Conservation (phyloP, 2,329 filamentous ascomycete genomes). For the Cordyceps javanica region DNA sequence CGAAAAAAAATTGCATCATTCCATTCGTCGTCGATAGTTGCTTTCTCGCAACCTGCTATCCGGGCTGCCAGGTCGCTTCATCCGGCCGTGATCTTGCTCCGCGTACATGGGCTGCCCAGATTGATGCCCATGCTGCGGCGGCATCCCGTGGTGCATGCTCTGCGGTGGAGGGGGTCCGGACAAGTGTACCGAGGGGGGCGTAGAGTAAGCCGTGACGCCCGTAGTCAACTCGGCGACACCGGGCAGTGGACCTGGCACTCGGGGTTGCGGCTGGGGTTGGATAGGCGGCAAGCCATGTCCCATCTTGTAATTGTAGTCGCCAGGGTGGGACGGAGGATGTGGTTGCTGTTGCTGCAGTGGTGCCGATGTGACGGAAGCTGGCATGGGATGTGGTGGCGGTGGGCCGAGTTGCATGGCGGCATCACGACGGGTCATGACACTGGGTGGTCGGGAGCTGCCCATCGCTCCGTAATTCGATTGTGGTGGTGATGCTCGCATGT, state of each 20-base stretch:
- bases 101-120: not conserved
- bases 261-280: constrained; percentile 31
- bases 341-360: constrained; percentile 21
- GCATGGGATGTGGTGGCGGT: constrained; percentile 6
- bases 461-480: constrained; percentile 33
- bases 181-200: constrained; percentile 28
- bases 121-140: not conserved
- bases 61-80: constrained; percentile 47
- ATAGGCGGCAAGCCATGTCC: constrained; percentile 48
- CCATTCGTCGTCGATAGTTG: constrained; percentile 35
- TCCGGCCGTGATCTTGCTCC: not conserved
- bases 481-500: constrained; percentile 36
- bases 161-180: not conserved
- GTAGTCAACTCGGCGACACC: constrained; percentile 59
- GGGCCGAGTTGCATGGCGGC: constrained; percentile 1
- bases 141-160: not conserved
- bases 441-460: constrained; percentile 14
- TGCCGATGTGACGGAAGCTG: constrained; percentile 10
- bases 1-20: constrained; percentile 15
- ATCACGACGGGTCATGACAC: constrained; percentile 8
- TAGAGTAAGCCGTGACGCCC: constrained; percentile 54
- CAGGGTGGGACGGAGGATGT: constrained; percentile 26
- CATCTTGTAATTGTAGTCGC: constrained; percentile 22
- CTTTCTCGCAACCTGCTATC: constrained; percentile 40
- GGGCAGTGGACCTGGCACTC: constrained; percentile 46